Conservation (phyloP, 768 basidiomycete genomes). For the Cystofilobasidium bisporidii region DNA sequence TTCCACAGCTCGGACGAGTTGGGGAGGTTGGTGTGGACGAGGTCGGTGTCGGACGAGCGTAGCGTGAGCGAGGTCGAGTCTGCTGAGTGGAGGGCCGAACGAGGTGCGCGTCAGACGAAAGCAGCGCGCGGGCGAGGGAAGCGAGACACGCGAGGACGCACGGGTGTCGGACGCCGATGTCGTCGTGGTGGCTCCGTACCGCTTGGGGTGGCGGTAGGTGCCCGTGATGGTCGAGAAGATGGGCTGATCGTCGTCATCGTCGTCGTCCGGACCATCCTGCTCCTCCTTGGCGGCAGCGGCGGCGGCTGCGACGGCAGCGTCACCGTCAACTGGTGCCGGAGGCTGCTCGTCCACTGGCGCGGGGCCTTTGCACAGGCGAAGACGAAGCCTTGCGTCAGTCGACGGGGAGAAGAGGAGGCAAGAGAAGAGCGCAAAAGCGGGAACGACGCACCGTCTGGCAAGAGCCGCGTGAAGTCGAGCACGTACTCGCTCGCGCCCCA, state of each 20-base stretch:
- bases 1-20: constrained; percentile 59
- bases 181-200: constrained; percentile 42
- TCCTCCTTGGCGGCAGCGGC: constrained; percentile 29
- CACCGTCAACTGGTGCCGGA: constrained; percentile 16
- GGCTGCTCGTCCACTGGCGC: neutral
- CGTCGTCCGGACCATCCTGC: constrained; percentile 37
- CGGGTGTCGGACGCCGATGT: neutral
- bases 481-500: constrained; percentile 66
- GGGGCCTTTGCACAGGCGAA: no score
- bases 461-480: constrained; percentile 56
- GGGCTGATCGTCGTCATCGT: constrained; percentile 59
- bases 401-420: no score
- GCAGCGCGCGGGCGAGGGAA: neutral
- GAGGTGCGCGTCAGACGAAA: constrained; percentile 27
- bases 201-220: constrained; percentile 66
- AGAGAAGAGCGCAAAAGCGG: neutral
- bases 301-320: neutral
- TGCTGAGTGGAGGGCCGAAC: constrained; percentile 12
- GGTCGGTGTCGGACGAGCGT: constrained; percentile 3
- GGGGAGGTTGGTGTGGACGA: constrained; percentile 24
- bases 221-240: constrained; percentile 80
- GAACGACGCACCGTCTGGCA: constrained; percentile 13
- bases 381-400: no score
- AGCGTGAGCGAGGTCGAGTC: constrained; percentile 21
- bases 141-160: neutral